Evolutionary conservation across 129 eudicot species (phyloP).

Genomic region (Centaurea solstitialis): DNA sequence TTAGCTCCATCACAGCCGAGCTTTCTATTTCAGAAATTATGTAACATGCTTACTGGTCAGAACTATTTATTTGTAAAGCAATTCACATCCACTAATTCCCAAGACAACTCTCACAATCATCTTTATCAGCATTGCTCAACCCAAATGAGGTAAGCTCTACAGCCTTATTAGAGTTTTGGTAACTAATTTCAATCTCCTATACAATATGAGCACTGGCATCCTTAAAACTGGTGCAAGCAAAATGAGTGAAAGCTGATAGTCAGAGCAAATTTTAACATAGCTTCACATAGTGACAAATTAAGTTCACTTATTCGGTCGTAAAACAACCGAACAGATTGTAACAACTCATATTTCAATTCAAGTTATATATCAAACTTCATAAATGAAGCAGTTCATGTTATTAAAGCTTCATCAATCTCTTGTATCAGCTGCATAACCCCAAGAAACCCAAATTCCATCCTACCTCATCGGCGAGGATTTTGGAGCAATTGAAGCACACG

Average conservation of each 20-base stretch:
- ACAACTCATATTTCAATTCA: constrained; percentile 1
- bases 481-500: constrained; percentile 98
- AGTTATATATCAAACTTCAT: neutral
- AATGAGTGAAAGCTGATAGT: neutral
- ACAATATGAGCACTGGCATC: neutral
- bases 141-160: constrained; percentile 4
- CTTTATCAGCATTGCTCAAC: neutral
- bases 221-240: neutral
- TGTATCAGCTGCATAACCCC: constrained; percentile 5
- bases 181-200: neutral
- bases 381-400: neutral
- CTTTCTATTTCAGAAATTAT: neutral
- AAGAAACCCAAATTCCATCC: neutral
- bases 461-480: constrained; percentile 90
- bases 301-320: constrained; percentile 5
- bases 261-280: neutral
- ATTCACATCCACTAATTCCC: neutral
- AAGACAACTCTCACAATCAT: neutral
- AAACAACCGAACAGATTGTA: neutral
- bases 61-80: neutral
- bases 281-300: neutral
- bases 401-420: neutral
- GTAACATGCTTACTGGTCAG: neutral
- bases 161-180: neutral
- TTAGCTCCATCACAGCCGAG: neutral